These are phyloP conservation scores for Teunomyces lycoperdinae DNA, from an alignment of 805 yeast species.

Conservation along the genomic window DNA sequence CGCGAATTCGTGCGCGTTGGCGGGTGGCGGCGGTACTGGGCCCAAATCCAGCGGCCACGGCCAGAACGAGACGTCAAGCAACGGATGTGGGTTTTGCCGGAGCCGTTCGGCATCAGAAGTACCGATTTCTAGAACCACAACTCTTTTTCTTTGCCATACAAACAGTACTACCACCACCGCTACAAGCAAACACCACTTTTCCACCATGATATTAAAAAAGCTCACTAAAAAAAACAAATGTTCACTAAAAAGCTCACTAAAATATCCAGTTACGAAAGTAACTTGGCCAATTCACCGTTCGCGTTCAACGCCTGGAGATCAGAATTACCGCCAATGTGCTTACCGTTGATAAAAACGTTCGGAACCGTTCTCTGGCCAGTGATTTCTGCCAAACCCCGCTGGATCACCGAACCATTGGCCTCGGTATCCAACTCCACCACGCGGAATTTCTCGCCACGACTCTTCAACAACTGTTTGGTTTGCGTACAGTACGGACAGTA, in stretches of 20 bases:
- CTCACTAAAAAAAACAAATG: no score
- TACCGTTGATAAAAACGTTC: constrained; percentile 34
- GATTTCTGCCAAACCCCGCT: constrained; percentile 27
- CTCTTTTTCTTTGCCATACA: no score
- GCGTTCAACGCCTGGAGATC: constrained; percentile 28
- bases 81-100: neutral
- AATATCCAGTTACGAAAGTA: neutral
- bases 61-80: neutral
- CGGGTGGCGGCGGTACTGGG: no score
- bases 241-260: no score
- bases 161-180: neutral
- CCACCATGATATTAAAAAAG: no score
- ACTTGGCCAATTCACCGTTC: constrained; percentile 19
- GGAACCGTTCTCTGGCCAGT: constrained; percentile 39
- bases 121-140: no score
- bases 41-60: no score
- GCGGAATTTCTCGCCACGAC: constrained; percentile 18
- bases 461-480: constrained; percentile 36
- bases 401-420: constrained; percentile 26
- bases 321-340: constrained; percentile 39
- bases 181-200: no score
- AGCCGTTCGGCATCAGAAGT: neutral
- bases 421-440: constrained; percentile 27
- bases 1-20: neutral
- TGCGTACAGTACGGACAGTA: constrained; percentile 44